These are phyloP conservation scores for Saccharomycopsis sp. DNA, from an alignment of 805 yeast species.

Conservation along the genomic window DNA sequence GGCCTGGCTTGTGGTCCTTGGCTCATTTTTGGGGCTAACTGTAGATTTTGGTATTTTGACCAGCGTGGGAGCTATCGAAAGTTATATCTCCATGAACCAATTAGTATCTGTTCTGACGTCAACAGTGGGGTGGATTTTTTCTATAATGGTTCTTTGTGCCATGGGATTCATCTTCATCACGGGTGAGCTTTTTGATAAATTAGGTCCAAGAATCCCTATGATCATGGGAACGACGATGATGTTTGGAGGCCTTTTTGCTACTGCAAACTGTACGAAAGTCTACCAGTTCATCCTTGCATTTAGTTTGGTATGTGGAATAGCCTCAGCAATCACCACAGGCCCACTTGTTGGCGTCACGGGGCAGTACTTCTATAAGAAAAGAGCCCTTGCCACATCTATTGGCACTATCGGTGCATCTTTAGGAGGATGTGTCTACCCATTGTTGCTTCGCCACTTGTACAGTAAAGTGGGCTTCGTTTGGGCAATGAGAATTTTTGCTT, in stretches of 20 bases:
- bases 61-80: conserved; percentile 60
- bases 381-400: conserved; percentile 41
- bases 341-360: conserved; percentile 39
- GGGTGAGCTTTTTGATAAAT: conserved; percentile 41
- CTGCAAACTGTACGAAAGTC: conserved; percentile 37
- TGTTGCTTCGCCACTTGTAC: conserved; percentile 37
- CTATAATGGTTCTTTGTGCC: conserved; percentile 27
- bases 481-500: conserved; percentile 45
- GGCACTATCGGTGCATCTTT: conserved; percentile 45
- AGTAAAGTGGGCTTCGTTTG: conserved; percentile 43
- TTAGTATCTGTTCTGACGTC: conserved; percentile 39
- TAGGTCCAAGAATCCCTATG: conserved; percentile 36
- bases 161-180: conserved; percentile 33
- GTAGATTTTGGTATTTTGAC: conserved; percentile 61
- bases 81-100: conserved; percentile 50
- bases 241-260: conserved; percentile 36
- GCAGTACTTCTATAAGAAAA: conserved; percentile 37
- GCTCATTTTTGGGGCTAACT: conserved; percentile 51
- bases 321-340: conserved; percentile 36
- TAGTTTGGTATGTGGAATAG: conserved; percentile 41
- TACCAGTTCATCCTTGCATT: conserved; percentile 49
- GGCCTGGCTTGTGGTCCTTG: conserved; percentile 52
- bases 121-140: conserved; percentile 64
- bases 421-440: conserved; percentile 45
- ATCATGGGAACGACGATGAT: conserved; percentile 33